Conservation (phyloP, 2,329 filamentous ascomycete genomes). For the Fusarium redolens region DNA sequence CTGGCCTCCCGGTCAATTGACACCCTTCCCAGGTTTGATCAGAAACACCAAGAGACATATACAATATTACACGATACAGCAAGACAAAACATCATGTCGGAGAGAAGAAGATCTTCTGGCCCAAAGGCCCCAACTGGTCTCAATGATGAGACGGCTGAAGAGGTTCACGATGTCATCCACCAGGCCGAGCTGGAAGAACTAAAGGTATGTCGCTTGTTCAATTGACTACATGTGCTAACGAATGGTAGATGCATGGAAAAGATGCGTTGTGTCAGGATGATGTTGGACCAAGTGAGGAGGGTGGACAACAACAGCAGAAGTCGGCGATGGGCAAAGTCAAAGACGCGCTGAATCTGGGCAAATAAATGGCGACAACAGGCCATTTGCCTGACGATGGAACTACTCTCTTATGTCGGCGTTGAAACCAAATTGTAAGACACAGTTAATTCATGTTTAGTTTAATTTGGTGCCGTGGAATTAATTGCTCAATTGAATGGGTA, state of each 20-base stretch:
- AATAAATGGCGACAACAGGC: slow-evolving; percentile 11
- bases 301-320: not conserved
- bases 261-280: slow-evolving; percentile 40
- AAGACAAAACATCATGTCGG: slow-evolving; percentile 12
- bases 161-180: slow-evolving; percentile 51
- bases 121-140: slow-evolving; percentile 40
- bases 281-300: slow-evolving; percentile 18
- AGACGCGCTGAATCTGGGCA: slow-evolving; percentile 40
- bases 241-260: slow-evolving; percentile 38
- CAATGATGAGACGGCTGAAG: slow-evolving; percentile 48
- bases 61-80: not conserved
- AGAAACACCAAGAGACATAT: not conserved
- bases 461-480: not conserved
- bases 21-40: not conserved
- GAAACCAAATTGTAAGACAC: slow-evolving; percentile 25
- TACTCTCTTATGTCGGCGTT: not conserved
- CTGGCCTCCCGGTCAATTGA: not conserved
- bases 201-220: slow-evolving; percentile 11
- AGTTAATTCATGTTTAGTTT: not conserved
- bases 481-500: slow-evolving; percentile 3
- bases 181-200: slow-evolving; percentile 50
- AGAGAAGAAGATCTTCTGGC: slow-evolving; percentile 24
- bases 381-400: not conserved
- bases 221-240: not conserved
- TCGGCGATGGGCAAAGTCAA: slow-evolving; percentile 46